phyloP scores from a whole-genome alignment of 2,329 filamentous ascomycete genomes.

The Clonostachys sp. region DNA sequence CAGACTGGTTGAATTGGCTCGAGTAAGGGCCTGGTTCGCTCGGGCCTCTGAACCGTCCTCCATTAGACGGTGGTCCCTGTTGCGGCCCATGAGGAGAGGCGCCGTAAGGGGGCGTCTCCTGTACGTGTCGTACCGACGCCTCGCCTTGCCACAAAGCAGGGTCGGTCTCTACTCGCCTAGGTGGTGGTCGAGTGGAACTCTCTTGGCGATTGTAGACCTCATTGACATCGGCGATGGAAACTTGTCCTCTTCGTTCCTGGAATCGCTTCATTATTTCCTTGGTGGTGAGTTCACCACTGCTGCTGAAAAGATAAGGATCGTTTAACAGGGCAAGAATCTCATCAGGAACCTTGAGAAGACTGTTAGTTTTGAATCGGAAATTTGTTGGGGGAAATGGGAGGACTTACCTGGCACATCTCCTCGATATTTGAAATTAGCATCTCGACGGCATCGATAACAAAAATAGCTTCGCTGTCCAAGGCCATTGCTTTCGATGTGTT shows the following conservation, averaged over 20 bases:
- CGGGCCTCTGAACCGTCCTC: slow-evolving; percentile 40
- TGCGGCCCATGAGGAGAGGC: slow-evolving; percentile 13
- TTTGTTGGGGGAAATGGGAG: not conserved
- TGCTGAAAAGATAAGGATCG: slow-evolving; percentile 78
- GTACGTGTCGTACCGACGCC: slow-evolving; percentile 75
- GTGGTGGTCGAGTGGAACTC: slow-evolving; percentile 50
- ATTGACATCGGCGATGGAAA: slow-evolving; percentile 56
- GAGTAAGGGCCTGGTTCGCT: slow-evolving; percentile 3
- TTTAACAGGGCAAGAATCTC: slow-evolving; percentile 83
- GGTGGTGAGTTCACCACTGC: slow-evolving; percentile 81
- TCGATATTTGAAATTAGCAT: slow-evolving; percentile 90
- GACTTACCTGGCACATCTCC: slow-evolving; percentile 89
- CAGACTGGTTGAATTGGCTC: slow-evolving; percentile 35
- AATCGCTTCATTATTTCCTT: slow-evolving; percentile 96
- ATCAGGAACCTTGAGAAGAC: slow-evolving; percentile 70
- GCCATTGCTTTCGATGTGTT: slow-evolving; percentile 60
- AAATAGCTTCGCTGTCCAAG: slow-evolving; percentile 83
- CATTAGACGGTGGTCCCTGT: slow-evolving; percentile 13
- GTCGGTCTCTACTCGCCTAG: slow-evolving; percentile 77
- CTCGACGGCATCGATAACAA: slow-evolving; percentile 89
- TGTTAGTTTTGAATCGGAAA: slow-evolving; percentile 8
- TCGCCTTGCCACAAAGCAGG: slow-evolving; percentile 80
- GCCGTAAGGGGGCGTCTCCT: slow-evolving; percentile 42
- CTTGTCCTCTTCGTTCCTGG: slow-evolving; percentile 64
- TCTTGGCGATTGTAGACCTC: slow-evolving; percentile 53